Percentiles rank a stretch among this genome's conserved stretches.
Evolutionary conservation across 306 rosid genomes (phyloP).

Genomic region (Trifolium pratense): DNA sequence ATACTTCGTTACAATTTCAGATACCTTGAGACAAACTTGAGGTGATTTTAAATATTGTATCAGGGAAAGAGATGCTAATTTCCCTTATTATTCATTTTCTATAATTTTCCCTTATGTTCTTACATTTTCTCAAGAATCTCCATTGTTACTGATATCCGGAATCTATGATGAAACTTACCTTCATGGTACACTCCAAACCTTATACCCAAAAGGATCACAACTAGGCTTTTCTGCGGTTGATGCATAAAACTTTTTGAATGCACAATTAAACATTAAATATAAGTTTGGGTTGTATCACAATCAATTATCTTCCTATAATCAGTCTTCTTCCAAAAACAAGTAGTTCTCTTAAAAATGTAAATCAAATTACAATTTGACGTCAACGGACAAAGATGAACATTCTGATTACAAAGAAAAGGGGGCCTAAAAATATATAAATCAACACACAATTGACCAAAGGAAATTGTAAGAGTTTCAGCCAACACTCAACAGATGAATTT

Average conservation of each 20-base stretch:
- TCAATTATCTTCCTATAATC: constrained; percentile 28
- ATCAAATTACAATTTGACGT: constrained; percentile 40
- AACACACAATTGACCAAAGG: constrained; percentile 38
- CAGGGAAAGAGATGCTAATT: neutral
- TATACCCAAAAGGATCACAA: neutral
- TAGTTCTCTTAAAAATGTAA: constrained; percentile 32
- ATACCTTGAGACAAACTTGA: no score
- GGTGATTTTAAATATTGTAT: no score
- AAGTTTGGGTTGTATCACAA: constrained; percentile 22
- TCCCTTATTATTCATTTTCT: neutral
- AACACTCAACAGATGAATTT: constrained; percentile 39
- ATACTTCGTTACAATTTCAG: no score
- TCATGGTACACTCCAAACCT: neutral
- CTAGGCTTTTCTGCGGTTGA: neutral
- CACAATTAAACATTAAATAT: neutral
- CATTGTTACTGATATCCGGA: neutral
- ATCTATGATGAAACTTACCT: constrained; percentile 6
- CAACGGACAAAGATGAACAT: constrained; percentile 17
- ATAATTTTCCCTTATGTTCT: neutral
- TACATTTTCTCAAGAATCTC: neutral
- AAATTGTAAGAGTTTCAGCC: constrained; percentile 29
- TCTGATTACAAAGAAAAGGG: constrained; percentile 35
- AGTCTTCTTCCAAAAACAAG: constrained; percentile 43
- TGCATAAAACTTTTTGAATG: neutral
- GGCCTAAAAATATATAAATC: constrained; percentile 6